Percentiles rank a stretch among this genome's conserved stretches.
Conservation (phyloP, 805 yeast genomes). For the Priceomyces medius region DNA sequence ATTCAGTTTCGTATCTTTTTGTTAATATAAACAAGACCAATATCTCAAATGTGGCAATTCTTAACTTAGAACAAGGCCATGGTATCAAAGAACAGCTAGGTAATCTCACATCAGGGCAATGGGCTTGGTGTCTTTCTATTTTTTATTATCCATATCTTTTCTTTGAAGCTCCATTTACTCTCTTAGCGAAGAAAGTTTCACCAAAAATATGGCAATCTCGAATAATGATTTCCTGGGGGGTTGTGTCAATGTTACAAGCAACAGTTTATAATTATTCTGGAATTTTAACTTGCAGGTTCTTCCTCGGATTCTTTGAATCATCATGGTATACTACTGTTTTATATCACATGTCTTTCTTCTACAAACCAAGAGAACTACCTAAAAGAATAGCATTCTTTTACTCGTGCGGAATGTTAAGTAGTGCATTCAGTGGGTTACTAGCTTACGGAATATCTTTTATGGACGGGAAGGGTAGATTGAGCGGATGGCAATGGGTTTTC, state of each 20-base stretch:
- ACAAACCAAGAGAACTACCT: conserved; percentile 56
- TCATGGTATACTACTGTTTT: conserved; percentile 51
- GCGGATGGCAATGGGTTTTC: conserved; percentile 21
- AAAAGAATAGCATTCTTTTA: conserved; percentile 50
- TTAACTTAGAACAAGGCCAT: conserved; percentile 2
- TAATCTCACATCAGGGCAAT: conserved; percentile 1
- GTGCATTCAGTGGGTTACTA: conserved; percentile 20
- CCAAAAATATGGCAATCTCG: conserved; percentile 4
- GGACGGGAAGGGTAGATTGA: conserved; percentile 17
- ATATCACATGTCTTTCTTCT: conserved; percentile 65
- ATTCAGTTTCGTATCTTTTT: conserved; percentile 12
- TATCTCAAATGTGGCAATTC: conserved; percentile 10
- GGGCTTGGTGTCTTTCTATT: conserved; percentile 5
- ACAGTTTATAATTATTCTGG: conserved; percentile 21
- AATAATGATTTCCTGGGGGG: conserved; percentile 24
- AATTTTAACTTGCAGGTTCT: conserved; percentile 15
- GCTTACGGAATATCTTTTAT: conserved; percentile 21
- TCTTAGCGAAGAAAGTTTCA: conserved; percentile 1
- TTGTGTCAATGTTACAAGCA: conserved; percentile 26
- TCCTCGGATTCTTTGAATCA: conserved; percentile 30
- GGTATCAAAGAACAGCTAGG: conserved; percentile 6
- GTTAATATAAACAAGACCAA: conserved; percentile 13
- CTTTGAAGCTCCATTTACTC: conserved; percentile 6
- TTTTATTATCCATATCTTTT: conserved; percentile 4
- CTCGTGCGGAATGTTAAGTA: conserved; percentile 26